Conservation (phyloP, 2,329 filamentous ascomycete species). For the Macrophomina phaseolina region DNA sequence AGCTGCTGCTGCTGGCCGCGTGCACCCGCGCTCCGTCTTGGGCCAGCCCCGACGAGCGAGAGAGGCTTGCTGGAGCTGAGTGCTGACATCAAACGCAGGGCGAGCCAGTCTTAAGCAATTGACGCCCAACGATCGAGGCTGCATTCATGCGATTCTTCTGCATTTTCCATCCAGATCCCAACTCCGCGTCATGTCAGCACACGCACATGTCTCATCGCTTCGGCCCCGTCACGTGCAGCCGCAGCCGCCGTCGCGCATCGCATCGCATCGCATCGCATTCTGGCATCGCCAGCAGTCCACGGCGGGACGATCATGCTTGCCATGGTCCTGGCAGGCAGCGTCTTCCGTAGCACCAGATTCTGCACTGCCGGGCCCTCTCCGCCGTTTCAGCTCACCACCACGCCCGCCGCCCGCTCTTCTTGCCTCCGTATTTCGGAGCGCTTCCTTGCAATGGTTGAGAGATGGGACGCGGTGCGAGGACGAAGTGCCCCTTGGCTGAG, state of each 20-base stretch:
- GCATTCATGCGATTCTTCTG: slow-evolving; percentile 25
- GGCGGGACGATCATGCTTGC: slow-evolving; percentile 23
- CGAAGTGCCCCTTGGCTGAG: not conserved
- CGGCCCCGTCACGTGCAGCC: not conserved
- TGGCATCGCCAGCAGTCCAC: not conserved
- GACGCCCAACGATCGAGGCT: slow-evolving; percentile 25
- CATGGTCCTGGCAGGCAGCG: slow-evolving; percentile 1
- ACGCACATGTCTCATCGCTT: not conserved
- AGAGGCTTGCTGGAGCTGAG: slow-evolving; percentile 1
- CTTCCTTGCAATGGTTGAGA: not conserved
- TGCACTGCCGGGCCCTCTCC: slow-evolving; percentile 11
- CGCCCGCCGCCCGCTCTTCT: not conserved
- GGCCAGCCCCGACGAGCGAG: not conserved
- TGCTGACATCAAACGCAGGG: slow-evolving; percentile 12
- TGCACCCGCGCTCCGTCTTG: not conserved
- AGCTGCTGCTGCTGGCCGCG: not conserved
- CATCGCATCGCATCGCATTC: not conserved
- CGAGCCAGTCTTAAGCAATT: slow-evolving; percentile 14
- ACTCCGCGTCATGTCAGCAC: not conserved
- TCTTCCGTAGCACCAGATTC: slow-evolving; percentile 24
- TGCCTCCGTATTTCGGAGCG: slow-evolving; percentile 8
- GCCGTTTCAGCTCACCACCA: slow-evolving; percentile 19
- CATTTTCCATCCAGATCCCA: slow-evolving; percentile 11
- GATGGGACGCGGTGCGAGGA: slow-evolving; percentile 7
- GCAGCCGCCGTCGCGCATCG: not conserved